Evolutionary conservation across 1,284 basidiomycete species (phyloP), one percentile per base, ranked within the genome.

Genomic region (Acaromyces ingoldii): DNA sequence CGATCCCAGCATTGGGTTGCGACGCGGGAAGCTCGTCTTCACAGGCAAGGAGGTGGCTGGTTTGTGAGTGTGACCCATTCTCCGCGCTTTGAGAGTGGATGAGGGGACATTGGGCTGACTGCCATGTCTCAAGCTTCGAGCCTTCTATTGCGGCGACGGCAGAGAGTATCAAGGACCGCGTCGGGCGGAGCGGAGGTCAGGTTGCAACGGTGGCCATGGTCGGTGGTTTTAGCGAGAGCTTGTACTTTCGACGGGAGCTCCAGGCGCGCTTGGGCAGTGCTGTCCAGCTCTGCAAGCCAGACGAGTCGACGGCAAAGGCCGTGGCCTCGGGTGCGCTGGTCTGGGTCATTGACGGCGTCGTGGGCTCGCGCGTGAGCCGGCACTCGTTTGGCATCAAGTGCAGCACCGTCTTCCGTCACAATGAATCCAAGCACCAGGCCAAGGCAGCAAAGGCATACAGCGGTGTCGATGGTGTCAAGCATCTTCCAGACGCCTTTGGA

Each of bases 281-380:
- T 22, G 53, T 55, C 15, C 47, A 51, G 17, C 22, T 55, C 24
- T 50, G 37, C 44, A 57, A 57, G 44, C 55, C 51, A 13, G 55
- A 57, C 39, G 51, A 47, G 42, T 38, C 48, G 26, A 49, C 48
- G 17, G 52, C 52, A 17, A 54, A 54, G 21, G 52, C 52, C 17
- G 52, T 54, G 25, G 52, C 52, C 6, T 49, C 46, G n/a, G 52
- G 52, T 15, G 42, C 52, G 31, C 29, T 54, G 24, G 47, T 54
- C 31, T 54, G 52, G 52, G 37, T 49, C 6, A 39, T 54, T 24
- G 52, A 54, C 30, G 52, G 52, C 25, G 52, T 54, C 15, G 52
- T 54, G 6, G 42, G 41, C 25, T 41, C 37, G 19, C 39, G 52
- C n/a, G 52, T 54, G 3, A 37, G 45, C 17, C 44, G 52, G 15